Evolutionary conservation across 1,284 basidiomycete genomes (phyloP).

Genomic region (Rhodotorula sp.): DNA sequence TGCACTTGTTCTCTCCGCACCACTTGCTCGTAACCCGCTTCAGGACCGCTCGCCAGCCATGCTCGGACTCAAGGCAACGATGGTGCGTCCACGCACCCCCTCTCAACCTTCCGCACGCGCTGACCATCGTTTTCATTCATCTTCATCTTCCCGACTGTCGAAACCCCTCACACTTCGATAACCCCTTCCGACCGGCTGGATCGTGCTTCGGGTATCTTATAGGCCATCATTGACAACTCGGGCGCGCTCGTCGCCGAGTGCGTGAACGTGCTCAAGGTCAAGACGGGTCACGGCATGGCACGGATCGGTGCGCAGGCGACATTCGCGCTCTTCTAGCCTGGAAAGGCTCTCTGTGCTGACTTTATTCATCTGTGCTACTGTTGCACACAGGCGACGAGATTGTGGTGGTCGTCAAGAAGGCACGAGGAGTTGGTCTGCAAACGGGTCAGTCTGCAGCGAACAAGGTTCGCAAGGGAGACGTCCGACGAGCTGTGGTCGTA

Average conservation of each 20-base stretch:
- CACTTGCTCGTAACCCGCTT: neutral
- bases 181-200: conserved; percentile 9
- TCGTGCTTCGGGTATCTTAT: conserved; percentile 57
- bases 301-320: conserved; percentile 53
- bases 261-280: conserved; percentile 94
- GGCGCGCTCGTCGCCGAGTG: conserved; percentile 93
- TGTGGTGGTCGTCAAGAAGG: conserved; percentile 91
- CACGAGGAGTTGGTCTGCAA: conserved; percentile 62
- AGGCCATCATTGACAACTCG: conserved; percentile 92
- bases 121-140: neutral
- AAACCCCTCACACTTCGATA: neutral
- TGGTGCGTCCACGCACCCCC: conserved; percentile 61
- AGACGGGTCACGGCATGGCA: conserved; percentile 73
- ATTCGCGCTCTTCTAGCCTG: neutral
- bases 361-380: too few relatives aligned
- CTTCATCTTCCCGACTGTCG: conserved; percentile 2
- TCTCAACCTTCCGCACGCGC: neutral
- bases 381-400: conserved; percentile 77
- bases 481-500: conserved; percentile 91
- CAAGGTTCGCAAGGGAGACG: conserved; percentile 81
- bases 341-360: too few relatives aligned
- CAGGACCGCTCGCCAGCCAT: conserved; percentile 51
- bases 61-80: conserved; percentile 88
- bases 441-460: conserved; percentile 55
- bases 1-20: neutral